Conservation (phyloP, 192 early-diverging fungal species). For the Coemansia biformis region DNA sequence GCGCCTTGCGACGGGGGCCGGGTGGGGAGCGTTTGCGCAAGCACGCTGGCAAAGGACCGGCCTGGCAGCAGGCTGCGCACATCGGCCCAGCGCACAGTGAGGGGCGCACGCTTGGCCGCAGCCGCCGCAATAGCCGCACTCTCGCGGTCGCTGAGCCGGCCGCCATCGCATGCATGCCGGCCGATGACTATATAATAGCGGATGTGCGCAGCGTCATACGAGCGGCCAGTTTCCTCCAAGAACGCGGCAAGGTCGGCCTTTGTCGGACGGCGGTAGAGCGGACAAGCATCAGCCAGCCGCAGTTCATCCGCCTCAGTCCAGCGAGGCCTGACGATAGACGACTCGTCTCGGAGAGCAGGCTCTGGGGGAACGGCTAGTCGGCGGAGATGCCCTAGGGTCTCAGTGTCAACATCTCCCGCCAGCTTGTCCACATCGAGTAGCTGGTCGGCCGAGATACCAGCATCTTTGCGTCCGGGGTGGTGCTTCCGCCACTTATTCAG, state of each 20-base stretch:
- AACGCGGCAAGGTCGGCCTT: not conserved
- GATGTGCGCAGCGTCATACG: not conserved
- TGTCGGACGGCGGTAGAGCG: not conserved
- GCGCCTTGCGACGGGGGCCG: too few species aligned
- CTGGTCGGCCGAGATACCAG: too few species aligned
- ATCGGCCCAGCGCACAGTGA: conserved; percentile 10
- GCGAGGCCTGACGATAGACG: not conserved
- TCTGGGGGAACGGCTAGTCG: conserved; percentile 2
- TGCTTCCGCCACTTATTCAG: not conserved
- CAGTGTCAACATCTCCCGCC: not conserved
- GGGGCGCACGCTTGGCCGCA: not conserved
- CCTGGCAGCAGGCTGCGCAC: conserved; percentile 7
- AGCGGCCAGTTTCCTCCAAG: not conserved
- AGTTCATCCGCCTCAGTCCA: conserved; percentile 1
- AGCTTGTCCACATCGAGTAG: too few species aligned
- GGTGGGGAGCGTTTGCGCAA: too few species aligned
- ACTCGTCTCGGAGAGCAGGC: not conserved
- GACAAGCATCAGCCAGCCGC: not conserved
- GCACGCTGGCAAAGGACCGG: conserved; percentile 3
- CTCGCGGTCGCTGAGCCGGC: conserved; percentile 2
- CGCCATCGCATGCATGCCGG: not conserved
- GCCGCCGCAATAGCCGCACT: conserved; percentile 2
- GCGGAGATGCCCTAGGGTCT: not conserved
- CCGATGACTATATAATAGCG: not conserved
- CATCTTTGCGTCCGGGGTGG: too few species aligned